Evolutionary conservation across 768 basidiomycete species (phyloP).

Genomic region (Harrya chromipes): DNA sequence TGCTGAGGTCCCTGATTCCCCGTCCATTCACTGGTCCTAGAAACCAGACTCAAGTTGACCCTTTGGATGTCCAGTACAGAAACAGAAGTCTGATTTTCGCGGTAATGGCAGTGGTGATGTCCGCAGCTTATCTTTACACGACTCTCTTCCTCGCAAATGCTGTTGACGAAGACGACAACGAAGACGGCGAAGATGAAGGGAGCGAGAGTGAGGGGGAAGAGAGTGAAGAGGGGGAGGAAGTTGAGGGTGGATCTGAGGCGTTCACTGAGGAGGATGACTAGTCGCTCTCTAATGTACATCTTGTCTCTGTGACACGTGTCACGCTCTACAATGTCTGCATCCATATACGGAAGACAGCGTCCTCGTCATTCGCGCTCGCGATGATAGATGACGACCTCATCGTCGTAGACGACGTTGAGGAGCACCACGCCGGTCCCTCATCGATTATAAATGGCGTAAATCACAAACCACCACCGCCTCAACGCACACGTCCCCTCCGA

Average conservation of each 20-base stretch:
- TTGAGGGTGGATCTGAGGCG: not conserved
- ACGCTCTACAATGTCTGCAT: not conserved
- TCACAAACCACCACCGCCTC: slow-evolving; percentile 11
- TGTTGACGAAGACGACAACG: not conserved
- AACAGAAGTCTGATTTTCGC: slow-evolving; percentile 55
- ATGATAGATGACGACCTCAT: slow-evolving; percentile 61
- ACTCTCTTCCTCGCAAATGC: not conserved
- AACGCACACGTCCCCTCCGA: slow-evolving; percentile 32
- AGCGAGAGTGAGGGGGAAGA: slow-evolving; percentile 13
- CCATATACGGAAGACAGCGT: slow-evolving; percentile 1
- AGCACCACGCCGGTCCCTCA: slow-evolving; percentile 38
- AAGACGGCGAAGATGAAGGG: slow-evolving; percentile 1
- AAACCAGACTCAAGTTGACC: slow-evolving; percentile 20
- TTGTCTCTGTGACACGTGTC: slow-evolving; percentile 16
- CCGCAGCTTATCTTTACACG: slow-evolving; percentile 36
- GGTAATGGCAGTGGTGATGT: slow-evolving; percentile 41
- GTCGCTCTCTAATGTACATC: not conserved
- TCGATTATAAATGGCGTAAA: slow-evolving; percentile 27
- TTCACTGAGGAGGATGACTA: slow-evolving; percentile 19
- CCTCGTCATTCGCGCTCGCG: slow-evolving; percentile 1
- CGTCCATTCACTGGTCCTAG: slow-evolving; percentile 19
- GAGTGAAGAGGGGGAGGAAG: slow-evolving; percentile 11
- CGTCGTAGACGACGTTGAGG: slow-evolving; percentile 57
- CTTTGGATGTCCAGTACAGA: slow-evolving; percentile 46
- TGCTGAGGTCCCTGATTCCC: slow-evolving; percentile 40